Conservation (phyloP, 305 asterid genomes). For the Plantago lanceolata region DNA sequence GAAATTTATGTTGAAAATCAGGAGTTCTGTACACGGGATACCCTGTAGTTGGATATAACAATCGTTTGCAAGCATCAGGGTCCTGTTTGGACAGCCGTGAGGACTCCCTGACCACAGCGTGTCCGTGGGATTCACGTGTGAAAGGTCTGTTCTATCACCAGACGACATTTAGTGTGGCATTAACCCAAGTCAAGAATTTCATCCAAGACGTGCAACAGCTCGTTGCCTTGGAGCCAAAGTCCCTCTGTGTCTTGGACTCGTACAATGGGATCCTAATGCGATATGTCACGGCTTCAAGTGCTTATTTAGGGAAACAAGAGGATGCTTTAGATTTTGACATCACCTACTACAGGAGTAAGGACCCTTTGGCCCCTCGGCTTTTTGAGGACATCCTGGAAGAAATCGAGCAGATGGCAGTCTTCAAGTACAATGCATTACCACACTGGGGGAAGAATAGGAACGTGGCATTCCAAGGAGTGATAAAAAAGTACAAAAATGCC, state of each 20-base stretch:
- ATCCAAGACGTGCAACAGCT: constrained; percentile 39
- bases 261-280: constrained; percentile 50
- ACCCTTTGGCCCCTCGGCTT: constrained; percentile 41
- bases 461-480: constrained; percentile 42
- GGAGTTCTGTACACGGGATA: constrained; percentile 37
- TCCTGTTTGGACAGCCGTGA: constrained; percentile 39
- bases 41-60: constrained; percentile 40
- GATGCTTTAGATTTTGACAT: constrained; percentile 47
- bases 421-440: constrained; percentile 44
- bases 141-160: constrained; percentile 49
- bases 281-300: constrained; percentile 46
- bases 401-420: constrained; percentile 50
- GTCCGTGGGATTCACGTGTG: constrained; percentile 52
- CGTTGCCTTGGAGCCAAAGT: constrained; percentile 31
- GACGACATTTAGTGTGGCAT: constrained; percentile 42
- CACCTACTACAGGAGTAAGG: constrained; percentile 45
- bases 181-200: constrained; percentile 34
- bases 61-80: constrained; percentile 50
- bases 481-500: constrained; percentile 29
- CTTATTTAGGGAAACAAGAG: constrained; percentile 47
- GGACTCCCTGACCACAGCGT: constrained; percentile 28
- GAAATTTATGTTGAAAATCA: constrained; percentile 9
- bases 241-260: constrained; percentile 39
- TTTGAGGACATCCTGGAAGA: constrained; percentile 40
- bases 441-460: constrained; percentile 63